Percentiles rank a stretch among this genome's conserved stretches.
These are phyloP conservation scores for Boletus reticulatus DNA, from an alignment of 768 basidiomycete species.

Conservation along the genomic window DNA sequence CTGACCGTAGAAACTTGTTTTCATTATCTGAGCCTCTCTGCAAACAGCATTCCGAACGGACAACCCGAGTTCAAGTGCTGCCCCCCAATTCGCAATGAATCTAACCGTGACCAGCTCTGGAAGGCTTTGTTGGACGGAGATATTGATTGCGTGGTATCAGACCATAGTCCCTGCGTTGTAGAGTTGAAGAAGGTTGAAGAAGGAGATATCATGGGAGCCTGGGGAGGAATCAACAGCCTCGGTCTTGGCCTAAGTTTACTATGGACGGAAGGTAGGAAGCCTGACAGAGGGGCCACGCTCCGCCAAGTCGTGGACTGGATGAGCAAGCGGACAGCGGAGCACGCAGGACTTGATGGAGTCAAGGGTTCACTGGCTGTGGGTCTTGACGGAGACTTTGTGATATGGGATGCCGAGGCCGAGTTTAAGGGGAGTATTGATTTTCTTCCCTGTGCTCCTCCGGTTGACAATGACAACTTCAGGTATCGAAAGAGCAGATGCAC, in stretches of 20 bases:
- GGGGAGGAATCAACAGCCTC: constrained; percentile 93
- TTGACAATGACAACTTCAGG: constrained; percentile 41
- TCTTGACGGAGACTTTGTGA: constrained; percentile 80
- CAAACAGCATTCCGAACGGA: constrained; percentile 70
- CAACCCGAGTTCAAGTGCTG: constrained; percentile 94
- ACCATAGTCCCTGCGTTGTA: constrained; percentile 89
- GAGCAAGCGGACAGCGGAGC: constrained; percentile 68
- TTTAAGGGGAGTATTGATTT: constrained; percentile 34
- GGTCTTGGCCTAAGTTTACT: constrained; percentile 86
- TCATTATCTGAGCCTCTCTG: constrained; percentile 85
- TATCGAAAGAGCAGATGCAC: constrained; percentile 65
- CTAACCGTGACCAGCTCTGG: constrained; percentile 79
- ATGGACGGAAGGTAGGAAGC: constrained; percentile 77
- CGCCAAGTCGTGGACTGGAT: constrained; percentile 73
- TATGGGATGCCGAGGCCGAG: constrained; percentile 70
- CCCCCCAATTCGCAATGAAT: constrained; percentile 79
- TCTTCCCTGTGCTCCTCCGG: neutral
- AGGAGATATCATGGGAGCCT: constrained; percentile 84
- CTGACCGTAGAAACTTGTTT: constrained; percentile 97
- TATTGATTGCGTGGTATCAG: constrained; percentile 93
- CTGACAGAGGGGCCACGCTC: constrained; percentile 51
- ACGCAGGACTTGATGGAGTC: constrained; percentile 63
- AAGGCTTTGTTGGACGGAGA: constrained; percentile 74
- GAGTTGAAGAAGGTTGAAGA: constrained; percentile 76
- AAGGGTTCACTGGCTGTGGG: constrained; percentile 79